Evolutionary conservation across 164 flowering plant species (phyloP), one percentile per base, ranked within the genome.

Genomic region (Amborella trichopoda): DNA sequence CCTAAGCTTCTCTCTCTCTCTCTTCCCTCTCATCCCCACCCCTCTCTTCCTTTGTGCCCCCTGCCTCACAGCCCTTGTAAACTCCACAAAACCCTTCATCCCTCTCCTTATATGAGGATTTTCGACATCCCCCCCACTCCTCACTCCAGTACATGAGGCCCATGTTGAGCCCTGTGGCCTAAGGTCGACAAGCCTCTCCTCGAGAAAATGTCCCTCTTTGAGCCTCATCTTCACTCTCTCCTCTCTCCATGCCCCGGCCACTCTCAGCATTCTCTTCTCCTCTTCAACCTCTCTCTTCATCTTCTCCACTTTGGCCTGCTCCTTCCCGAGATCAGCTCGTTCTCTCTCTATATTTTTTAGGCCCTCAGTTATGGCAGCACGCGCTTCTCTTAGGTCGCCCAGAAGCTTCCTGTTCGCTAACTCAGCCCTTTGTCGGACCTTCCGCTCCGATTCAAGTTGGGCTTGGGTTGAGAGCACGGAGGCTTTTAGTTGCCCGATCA

Each of bases 1-100:
- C 56, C 67, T 65, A 0, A 87, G 66, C 52, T 79, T 94, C 62
- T 83, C 73, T 67, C 69, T 83, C 48, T 83, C 90, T 36, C 83
- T 77, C 65, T 83, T 88, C 55, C 77, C 33, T 59, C 75, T 80
- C n/a, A 77, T 59, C 3, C 77, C 82, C 65, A 69, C 53, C 42
- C 63, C 73, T 55, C 69, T 66, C 12, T 66, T 70, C 46, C 63
- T 78, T 4, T 82, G 72, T 32, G 84, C 76, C 19, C 62, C 75
- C 11, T 80, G 72, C 60, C 76, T 48, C 50, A 81, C 71, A 20
- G 70, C 93, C 50, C 70, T 70, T 0, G 82, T 86, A 41, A 88
- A 88, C 39, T 88, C 97, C 2, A 88, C 94, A 23, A 46, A 55
- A 23, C 59, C 59, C 28, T 46, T 55, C 12, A 55, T 55, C 40